Percentiles rank a stretch among this genome's conserved stretches.
phyloP scores from a whole-genome alignment of 2,329 filamentous ascomycete genomes.

The Xylariales sp. region DNA sequence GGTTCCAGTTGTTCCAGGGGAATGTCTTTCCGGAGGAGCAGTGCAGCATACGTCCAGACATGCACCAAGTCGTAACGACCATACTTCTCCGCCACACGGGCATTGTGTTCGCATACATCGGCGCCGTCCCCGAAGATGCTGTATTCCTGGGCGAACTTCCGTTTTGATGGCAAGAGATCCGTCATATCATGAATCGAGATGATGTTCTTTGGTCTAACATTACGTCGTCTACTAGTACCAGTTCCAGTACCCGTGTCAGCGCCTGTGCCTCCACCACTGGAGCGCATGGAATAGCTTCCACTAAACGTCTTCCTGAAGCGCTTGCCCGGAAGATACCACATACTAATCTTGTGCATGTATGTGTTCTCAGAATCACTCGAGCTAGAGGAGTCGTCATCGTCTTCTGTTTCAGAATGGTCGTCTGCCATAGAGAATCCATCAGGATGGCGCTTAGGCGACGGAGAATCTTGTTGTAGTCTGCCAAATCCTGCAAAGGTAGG shows the following conservation, averaged over 20 bases:
- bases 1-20: slow-evolving; percentile 61
- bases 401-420: slow-evolving; percentile 47
- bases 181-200: slow-evolving; percentile 70
- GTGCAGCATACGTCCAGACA: slow-evolving; percentile 76
- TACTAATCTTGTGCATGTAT: slow-evolving; percentile 53
- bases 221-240: slow-evolving; percentile 44
- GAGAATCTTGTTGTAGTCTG: slow-evolving; percentile 46
- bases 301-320: slow-evolving; percentile 52
- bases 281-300: slow-evolving; percentile 53
- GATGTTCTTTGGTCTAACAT: slow-evolving; percentile 57
- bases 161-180: slow-evolving; percentile 71
- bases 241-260: slow-evolving; percentile 54
- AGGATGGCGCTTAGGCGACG: slow-evolving; percentile 38
- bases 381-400: slow-evolving; percentile 43
- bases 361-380: slow-evolving; percentile 60
- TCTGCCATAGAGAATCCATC: slow-evolving; percentile 49
- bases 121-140: slow-evolving; percentile 76
- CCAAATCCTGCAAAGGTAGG: slow-evolving; percentile 56
- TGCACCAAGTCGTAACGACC: slow-evolving; percentile 69
- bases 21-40: slow-evolving; percentile 73
- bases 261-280: slow-evolving; percentile 56
- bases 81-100: slow-evolving; percentile 66
- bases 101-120: slow-evolving; percentile 82
- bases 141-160: slow-evolving; percentile 72
- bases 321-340: slow-evolving; percentile 51